Conservation (phyloP, 305 asterid species). For the Euphrasia arctica region DNA sequence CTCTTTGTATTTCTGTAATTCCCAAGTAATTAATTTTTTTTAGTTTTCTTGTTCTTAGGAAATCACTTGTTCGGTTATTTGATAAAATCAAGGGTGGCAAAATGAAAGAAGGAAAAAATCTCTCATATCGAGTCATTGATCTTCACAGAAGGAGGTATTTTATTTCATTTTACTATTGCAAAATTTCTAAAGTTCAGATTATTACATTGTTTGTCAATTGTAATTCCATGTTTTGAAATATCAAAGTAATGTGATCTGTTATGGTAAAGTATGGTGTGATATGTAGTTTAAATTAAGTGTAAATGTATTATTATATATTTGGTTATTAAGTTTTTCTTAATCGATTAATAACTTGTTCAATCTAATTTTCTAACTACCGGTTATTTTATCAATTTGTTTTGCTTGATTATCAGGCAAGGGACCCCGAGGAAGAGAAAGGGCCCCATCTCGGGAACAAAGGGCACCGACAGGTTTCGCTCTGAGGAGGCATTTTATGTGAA, state of each 20-base stretch:
- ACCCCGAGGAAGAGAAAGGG: conserved; percentile 97
- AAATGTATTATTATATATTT: not conserved
- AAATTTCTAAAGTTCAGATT: not conserved
- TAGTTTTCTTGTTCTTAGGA: conserved; percentile 45
- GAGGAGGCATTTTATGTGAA: conserved; percentile 95
- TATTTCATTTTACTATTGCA: not conserved
- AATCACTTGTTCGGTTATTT: conserved; percentile 77
- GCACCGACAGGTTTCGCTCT: conserved; percentile 80
- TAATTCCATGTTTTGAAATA: not conserved
- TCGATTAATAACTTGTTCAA: no score
- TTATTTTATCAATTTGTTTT: conserved; percentile 10
- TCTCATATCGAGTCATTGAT: conserved; percentile 58
- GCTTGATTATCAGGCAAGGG: conserved; percentile 68
- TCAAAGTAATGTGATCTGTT: not conserved
- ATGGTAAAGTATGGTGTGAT: not conserved
- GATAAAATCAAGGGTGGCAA: conserved; percentile 70
- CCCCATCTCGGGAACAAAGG: conserved; percentile 86
- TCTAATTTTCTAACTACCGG: no score
- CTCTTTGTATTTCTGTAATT: not conserved
- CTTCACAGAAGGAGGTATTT: conserved; percentile 69
- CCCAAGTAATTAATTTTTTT: not conserved
- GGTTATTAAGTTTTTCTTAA: not conserved
- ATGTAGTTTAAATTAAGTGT: not conserved
- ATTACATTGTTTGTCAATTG: no score
- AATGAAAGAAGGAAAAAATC: conserved; percentile 64